Conservation (phyloP, 352 stramenopile species). For the Phytophthora sojae region DNA sequence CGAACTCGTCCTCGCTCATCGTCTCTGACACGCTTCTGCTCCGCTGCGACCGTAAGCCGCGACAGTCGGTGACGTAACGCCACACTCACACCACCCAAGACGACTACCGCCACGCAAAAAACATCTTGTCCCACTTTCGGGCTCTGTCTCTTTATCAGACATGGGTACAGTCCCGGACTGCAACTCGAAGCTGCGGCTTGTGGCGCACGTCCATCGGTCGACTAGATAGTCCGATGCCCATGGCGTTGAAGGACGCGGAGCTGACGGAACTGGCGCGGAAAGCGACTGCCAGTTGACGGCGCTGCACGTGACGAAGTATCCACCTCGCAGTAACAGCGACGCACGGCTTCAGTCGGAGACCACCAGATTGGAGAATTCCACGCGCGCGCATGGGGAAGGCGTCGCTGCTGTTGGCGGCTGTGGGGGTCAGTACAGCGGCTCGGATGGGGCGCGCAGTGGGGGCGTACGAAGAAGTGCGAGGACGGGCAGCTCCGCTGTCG, state of each 20-base stretch:
- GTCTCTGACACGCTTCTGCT: slow-evolving; percentile 13
- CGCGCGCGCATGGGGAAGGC: slow-evolving; percentile 21
- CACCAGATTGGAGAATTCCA: slow-evolving; percentile 1
- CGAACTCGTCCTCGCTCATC: slow-evolving; percentile 89
- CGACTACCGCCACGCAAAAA: slow-evolving; percentile 4
- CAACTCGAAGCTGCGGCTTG: slow-evolving; percentile 9
- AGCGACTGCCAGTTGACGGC: slow-evolving; percentile 17
- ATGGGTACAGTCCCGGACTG: slow-evolving; percentile 27
- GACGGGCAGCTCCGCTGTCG: slow-evolving; percentile 2
- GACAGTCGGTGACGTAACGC: slow-evolving; percentile 2
- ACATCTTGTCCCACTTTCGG: slow-evolving; percentile 19
- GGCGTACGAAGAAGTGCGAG: slow-evolving; percentile 9
- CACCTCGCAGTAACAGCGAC: slow-evolving; percentile 12
- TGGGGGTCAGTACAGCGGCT: not conserved
- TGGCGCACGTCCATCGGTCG: not conserved
- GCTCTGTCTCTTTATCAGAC: slow-evolving; percentile 21
- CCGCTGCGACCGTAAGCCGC: not conserved
- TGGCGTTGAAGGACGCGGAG: slow-evolving; percentile 9
- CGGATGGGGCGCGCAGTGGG: slow-evolving; percentile 1
- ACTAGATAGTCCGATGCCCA: not conserved
- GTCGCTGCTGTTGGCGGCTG: not conserved
- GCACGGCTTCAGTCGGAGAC: slow-evolving; percentile 1
- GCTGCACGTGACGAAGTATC: not conserved
- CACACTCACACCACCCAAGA: not conserved
- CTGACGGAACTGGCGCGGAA: not conserved